Percentiles rank a stretch among this genome's conserved stretches.
These are phyloP conservation scores for Zarea fungicola DNA, from an alignment of 2,329 filamentous ascomycete genomes.

Conservation along the genomic window DNA sequence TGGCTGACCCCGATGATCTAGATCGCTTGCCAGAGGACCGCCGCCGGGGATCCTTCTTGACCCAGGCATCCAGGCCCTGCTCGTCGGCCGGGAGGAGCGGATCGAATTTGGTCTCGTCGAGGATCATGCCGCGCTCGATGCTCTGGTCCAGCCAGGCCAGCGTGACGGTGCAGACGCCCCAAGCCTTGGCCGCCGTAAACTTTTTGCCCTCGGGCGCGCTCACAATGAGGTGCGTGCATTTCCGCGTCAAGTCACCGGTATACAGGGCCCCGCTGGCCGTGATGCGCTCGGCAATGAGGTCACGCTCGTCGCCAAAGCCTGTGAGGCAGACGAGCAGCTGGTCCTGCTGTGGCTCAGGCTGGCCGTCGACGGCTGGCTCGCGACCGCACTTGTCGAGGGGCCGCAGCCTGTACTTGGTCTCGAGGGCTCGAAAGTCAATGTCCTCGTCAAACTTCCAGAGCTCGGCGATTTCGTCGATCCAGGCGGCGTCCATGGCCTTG, in stretches of 20 bases:
- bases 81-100: slow-evolving; percentile 63
- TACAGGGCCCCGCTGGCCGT: slow-evolving; percentile 73
- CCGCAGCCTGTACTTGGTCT: slow-evolving; percentile 59
- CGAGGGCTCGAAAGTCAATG: slow-evolving; percentile 66
- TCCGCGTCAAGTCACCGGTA: slow-evolving; percentile 78
- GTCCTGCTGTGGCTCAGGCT: slow-evolving; percentile 18
- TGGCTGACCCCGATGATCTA: slow-evolving; percentile 42
- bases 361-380: slow-evolving; percentile 26
- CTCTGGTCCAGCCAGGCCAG: slow-evolving; percentile 83
- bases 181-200: slow-evolving; percentile 79
- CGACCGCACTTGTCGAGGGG: slow-evolving; percentile 53
- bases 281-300: slow-evolving; percentile 64
- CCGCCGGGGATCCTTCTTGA: slow-evolving; percentile 41
- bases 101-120: slow-evolving; percentile 83
- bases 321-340: slow-evolving; percentile 50
- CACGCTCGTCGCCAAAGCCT: slow-evolving; percentile 58
- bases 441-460: slow-evolving; percentile 79
- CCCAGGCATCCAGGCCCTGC: slow-evolving; percentile 75
- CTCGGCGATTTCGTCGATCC: slow-evolving; percentile 74
- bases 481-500: slow-evolving; percentile 72
- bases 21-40: slow-evolving; percentile 53
- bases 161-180: slow-evolving; percentile 75
- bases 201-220: slow-evolving; percentile 77
- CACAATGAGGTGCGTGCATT: slow-evolving; percentile 83
- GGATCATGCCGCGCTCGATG: slow-evolving; percentile 77